Evolutionary conservation across 2,329 filamentous ascomycete species (phyloP).

Genomic region (Thielaviopsis ethacetica): DNA sequence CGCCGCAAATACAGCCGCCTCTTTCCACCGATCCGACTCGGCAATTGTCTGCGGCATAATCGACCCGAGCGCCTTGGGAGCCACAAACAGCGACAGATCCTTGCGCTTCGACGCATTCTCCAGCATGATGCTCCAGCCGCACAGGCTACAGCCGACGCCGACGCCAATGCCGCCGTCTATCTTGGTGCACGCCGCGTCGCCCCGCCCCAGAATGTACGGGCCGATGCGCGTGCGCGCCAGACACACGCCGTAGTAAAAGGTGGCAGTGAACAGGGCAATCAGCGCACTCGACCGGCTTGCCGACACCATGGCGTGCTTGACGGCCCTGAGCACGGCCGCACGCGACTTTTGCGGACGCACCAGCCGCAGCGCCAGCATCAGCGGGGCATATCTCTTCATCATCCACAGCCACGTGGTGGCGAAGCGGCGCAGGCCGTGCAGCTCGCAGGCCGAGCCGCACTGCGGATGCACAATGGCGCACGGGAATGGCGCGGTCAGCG

Average conservation of each 20-base stretch:
- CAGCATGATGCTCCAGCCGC: constrained; percentile 67
- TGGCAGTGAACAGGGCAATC: constrained; percentile 56
- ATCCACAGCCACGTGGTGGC: constrained; percentile 54
- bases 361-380: constrained; percentile 48
- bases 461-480: constrained; percentile 74
- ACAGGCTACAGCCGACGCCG: constrained; percentile 53
- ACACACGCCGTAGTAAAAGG: constrained; percentile 79
- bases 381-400: constrained; percentile 58
- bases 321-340: constrained; percentile 31
- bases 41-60: constrained; percentile 43
- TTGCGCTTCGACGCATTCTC: constrained; percentile 50
- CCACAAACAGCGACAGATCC: constrained; percentile 67
- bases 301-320: constrained; percentile 38
- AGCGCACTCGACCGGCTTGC: constrained; percentile 60
- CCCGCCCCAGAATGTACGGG: constrained; percentile 44
- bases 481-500: constrained; percentile 52
- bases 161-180: constrained; percentile 54
- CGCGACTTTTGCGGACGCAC: constrained; percentile 24
- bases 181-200: constrained; percentile 26
- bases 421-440: constrained; percentile 54
- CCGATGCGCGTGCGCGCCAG: constrained; percentile 58
- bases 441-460: constrained; percentile 52
- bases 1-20: constrained; percentile 47
- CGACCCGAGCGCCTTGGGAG: constrained; percentile 60
- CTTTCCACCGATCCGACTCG: constrained; percentile 48